Evolutionary conservation across 129 eudicot genomes (phyloP).

Genomic region (Flaveria sonorensis): DNA sequence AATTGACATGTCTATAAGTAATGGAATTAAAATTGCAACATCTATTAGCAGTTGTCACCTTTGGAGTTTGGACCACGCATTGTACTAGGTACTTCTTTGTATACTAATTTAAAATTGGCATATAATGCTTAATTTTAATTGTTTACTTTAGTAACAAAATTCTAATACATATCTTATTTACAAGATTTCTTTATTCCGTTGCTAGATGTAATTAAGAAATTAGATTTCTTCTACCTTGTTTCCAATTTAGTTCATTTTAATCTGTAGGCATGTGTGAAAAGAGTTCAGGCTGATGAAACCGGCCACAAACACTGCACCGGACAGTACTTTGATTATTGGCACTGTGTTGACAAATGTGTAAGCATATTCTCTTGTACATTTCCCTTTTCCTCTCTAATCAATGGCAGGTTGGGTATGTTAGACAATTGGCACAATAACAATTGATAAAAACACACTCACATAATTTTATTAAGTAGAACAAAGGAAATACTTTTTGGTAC

Average conservation of each 20-base stretch:
- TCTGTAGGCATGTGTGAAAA: constrained; percentile 64
- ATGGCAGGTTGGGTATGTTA: not conserved
- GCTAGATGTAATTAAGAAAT: not conserved
- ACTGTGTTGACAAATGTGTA: constrained; percentile 85
- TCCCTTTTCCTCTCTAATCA: not conserved
- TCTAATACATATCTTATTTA: not conserved
- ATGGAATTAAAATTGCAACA: not conserved
- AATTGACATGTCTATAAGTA: not conserved
- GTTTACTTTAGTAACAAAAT: not conserved
- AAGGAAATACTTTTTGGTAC: too few relatives aligned
- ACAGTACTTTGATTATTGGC: constrained; percentile 89
- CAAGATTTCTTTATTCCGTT: not conserved
- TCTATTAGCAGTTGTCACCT: not conserved
- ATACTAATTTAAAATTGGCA: not conserved
- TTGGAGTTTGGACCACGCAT: not conserved
- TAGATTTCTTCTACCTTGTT: not conserved
- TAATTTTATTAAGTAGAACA: too few relatives aligned
- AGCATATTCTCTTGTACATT: constrained; percentile 25
- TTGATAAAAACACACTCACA: too few relatives aligned
- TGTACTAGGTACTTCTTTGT: not conserved
- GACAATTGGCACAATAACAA: too few relatives aligned
- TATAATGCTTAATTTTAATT: not conserved
- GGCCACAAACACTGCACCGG: constrained; percentile 96
- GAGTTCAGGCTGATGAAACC: constrained; percentile 78
- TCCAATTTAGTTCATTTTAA: not conserved